Conservation (phyloP, 2,329 filamentous ascomycete genomes). For the Lecanoromycetidae sp. region DNA sequence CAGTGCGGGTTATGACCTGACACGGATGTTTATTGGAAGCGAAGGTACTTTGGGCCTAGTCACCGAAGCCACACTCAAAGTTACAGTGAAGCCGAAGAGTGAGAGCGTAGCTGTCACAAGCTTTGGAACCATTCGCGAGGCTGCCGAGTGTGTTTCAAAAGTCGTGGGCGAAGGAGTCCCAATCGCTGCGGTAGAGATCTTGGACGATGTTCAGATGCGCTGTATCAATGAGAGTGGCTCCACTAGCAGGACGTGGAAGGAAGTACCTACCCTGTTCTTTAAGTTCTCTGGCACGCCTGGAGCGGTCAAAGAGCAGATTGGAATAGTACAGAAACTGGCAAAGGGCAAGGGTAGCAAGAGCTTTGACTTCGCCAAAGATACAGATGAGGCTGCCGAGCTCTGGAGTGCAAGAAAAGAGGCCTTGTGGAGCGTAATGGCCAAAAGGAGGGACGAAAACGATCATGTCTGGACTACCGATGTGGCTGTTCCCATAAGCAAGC, state of each 20-base stretch:
- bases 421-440: conserved; percentile 59
- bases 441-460: conserved; percentile 46
- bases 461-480: conserved; percentile 72
- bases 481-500: conserved; percentile 58
- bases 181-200: conserved; percentile 81
- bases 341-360: conserved; percentile 41
- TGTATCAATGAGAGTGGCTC: conserved; percentile 46
- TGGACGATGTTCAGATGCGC: conserved; percentile 83
- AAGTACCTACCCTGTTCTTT: conserved; percentile 60
- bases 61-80: conserved; percentile 79
- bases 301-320: conserved; percentile 52
- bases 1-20: conserved; percentile 84
- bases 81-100: conserved; percentile 67
- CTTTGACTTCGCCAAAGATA: conserved; percentile 56
- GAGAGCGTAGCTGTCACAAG: conserved; percentile 69
- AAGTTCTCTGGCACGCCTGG: conserved; percentile 58
- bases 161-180: conserved; percentile 73
- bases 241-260: conserved; percentile 48
- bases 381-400: conserved; percentile 54
- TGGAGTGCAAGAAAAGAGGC: conserved; percentile 68
- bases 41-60: conserved; percentile 87
- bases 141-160: conserved; percentile 65
- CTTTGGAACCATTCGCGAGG: conserved; percentile 53
- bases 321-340: conserved; percentile 47
- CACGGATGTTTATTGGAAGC: conserved; percentile 76